Base-by-base conservation (phyloP, 2,329 filamentous ascomycete species). In the Penicillium decumbens region DNA sequence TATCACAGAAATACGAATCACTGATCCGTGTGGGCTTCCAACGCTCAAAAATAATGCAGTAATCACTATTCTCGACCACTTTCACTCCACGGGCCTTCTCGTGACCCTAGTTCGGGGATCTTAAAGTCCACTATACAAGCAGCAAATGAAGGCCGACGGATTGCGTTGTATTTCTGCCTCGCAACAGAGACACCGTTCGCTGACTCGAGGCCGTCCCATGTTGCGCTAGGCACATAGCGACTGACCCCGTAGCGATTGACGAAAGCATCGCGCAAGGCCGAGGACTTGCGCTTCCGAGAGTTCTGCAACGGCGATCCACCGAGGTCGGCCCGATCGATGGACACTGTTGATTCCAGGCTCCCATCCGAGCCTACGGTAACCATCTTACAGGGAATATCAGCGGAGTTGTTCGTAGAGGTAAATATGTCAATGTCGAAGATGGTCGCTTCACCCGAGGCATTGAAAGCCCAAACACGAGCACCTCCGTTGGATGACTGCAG, bases 401-500 rank as follows among this genome's bases (percentile, higher is more conserved):
- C 33, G 6, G 41, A 23, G 6, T 23, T 24, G 12, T 54, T 53
- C 6, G 41, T 30, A 2, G 61, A 59, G 0, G 61, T 60, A 40
- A 57, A 57, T 0, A 62, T 69, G 49, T 73, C 70, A 4, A 81
- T 61, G 45, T 76, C 72, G 69, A 77, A 79, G 6, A 73, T 69
- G 5, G 64, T 71, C 3, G 75, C 75, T 50, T 71, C 63, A 0
- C 76, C 75, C 30, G 71, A 60, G 1, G 67, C 65, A 13, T 69
- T 66, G 55, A 82, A 80, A 0, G 75, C 77, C 76, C 78, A 81
- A n/a, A 82, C 66, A 0, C 72, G 67, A 27, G 80, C 68, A 18
- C 73, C 69, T 1, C 68, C 69, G 41, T 60, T 27, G 58, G 70
- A 42, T 54, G 69, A 53, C 69, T 77, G 60, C 12, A 82, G 61